Evolutionary conservation across 1,284 basidiomycete species (phyloP), one percentile per base, ranked within the genome.

Genomic region (Farysia itapuensis): DNA sequence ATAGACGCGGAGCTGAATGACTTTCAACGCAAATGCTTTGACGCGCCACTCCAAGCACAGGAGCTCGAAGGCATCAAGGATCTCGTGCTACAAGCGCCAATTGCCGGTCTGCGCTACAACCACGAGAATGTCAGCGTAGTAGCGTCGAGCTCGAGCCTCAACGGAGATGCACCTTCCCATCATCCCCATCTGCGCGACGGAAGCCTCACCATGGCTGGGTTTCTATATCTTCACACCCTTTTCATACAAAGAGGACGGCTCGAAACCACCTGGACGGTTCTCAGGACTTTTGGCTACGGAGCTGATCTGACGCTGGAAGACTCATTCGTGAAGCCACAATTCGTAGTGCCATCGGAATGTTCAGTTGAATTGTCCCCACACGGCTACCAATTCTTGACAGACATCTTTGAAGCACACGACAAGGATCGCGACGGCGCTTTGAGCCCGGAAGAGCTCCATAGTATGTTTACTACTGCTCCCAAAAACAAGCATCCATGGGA

Each of bases 211-310:
- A 90, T 95, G 78, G 84, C 86, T 11, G 94, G 94, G 2, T 97
- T 97, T 79, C 79, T 97, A 35, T 94, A 91, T 73, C 84, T 98
- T 11, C 92, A 97, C 77, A 96, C 93, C 4, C 89, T 88, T 66
- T 98, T 98, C 79, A 96, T 98, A 57, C 94, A 96, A 79, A 86
- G 89, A 41, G 95, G 94, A 12, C 83, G 95, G 33, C 82, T 96
- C 60, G 94, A 98, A 78, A 98, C 95, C 20, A 97, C 94, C 1
- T 98, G 94, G 94, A 94, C 91, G 2, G 92, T 96, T 4, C 80
- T 98, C 58, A 82, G 92, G 51, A 90, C 87, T 68, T 97, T 96
- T 77, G 94, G 94, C 1, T 98, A 98, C 74, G 94, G 88, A 31
- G 92, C 95, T 75, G 91, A 96, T 74, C 78, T 98, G 54, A 85